phyloP scores from a whole-genome alignment of 768 basidiomycete species.

The Termitomyces heimii region DNA sequence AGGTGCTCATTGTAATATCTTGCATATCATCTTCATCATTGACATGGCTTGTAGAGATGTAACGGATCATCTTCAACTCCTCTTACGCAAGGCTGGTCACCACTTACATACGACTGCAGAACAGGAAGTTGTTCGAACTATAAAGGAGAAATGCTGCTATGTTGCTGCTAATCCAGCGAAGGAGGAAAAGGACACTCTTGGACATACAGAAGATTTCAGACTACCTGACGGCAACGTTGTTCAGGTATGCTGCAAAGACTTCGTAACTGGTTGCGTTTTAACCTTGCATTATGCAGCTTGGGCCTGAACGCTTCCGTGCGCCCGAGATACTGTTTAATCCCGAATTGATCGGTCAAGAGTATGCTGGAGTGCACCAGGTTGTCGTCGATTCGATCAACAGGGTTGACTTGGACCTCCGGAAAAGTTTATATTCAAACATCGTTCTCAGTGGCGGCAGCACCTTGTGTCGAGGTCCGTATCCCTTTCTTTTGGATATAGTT shows the following conservation, averaged over 20 bases:
- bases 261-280: constrained; percentile 10
- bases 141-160: constrained; percentile 99
- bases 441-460: constrained; percentile 97
- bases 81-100: constrained; percentile 91
- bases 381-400: constrained; percentile 97
- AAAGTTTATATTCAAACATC: constrained; percentile 93
- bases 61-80: constrained; percentile 91
- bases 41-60: constrained; percentile 66
- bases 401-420: constrained; percentile 93
- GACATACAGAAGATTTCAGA: constrained; percentile 81
- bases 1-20: constrained; percentile 45
- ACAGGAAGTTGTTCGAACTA: constrained; percentile 91
- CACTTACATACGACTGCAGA: constrained; percentile 96
- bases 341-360: constrained; percentile 93
- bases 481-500: background rate
- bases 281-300: constrained; percentile 53
- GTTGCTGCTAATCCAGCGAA: constrained; percentile 88
- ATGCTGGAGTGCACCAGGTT: constrained; percentile 96
- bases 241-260: constrained; percentile 45
- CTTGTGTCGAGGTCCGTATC: constrained; percentile 71
- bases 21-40: background rate
- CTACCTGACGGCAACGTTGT: constrained; percentile 94
- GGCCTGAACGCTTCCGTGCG: constrained; percentile 91
- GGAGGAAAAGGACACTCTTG: constrained; percentile 86
- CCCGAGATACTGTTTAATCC: constrained; percentile 98